Base-by-base conservation (phyloP, 352 stramenopile genomes). In the Globisporangium nodosum region DNA sequence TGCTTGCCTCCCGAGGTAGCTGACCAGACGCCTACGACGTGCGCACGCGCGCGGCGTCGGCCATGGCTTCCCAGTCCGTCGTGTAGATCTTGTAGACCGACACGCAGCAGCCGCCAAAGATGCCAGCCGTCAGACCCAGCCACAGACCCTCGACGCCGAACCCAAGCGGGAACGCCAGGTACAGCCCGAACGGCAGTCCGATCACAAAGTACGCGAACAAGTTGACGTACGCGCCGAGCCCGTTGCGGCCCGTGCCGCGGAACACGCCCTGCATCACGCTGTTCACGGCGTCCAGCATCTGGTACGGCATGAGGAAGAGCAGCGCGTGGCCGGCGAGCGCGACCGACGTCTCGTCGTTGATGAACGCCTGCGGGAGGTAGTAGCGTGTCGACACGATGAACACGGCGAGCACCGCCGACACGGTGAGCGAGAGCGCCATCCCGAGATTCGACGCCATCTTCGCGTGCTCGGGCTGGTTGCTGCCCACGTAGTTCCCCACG, bases 381-480 rank as follows among this genome's bases (percentile, higher is more conserved):
- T 71, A 66, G 46, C 77, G 71, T 20, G 69, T 68, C 47, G 73
- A 52, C 15, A 85, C 61, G 51, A 91, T 72, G 18, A 80, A 7
- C 7, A 78, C 58, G 1, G 68, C 70, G 5, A 89, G 61, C 16
- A 66, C 48, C 0, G 68, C 58, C n/a, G 79, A 78, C 9, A 85
- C 71, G 2, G 50, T 61, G 27, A 87, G 56, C 27, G 73, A 76
- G 1, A 93, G 64, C 18, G 73, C 31, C 61, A 96, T 78, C 20
- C 86, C 88, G 31, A 95, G 58, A 7, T 61, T 80, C 47, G 88
- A 85, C 20, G 72, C 83, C 61, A 87, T 63, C 65, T 94, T 91
- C 35, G 90, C 90, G 61, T 96, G 85, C 31, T 91, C 70, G 20
- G 87, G 76, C 51, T 86, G 72, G 66, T 94, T 88, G 33, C 76